These are phyloP conservation scores for Plantago major DNA, from an alignment of 257 asterid species.

Conservation along the genomic window DNA sequence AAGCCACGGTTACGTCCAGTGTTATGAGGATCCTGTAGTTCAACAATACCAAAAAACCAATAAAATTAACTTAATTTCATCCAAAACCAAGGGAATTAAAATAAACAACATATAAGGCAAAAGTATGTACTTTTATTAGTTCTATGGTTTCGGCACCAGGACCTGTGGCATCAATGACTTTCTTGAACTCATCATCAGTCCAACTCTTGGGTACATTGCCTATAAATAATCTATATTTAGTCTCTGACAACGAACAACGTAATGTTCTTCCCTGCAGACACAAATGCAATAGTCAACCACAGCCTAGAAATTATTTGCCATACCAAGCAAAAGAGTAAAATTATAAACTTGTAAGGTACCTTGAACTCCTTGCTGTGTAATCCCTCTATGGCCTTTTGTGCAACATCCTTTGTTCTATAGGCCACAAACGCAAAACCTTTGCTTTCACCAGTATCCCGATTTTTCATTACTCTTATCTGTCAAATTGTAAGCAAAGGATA, in stretches of 20 bases:
- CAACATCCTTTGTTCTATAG: slow-evolving; percentile 68
- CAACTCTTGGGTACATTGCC: slow-evolving; percentile 88
- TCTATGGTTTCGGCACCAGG: slow-evolving; percentile 91
- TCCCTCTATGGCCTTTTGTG: slow-evolving; percentile 83
- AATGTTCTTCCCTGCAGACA: slow-evolving; percentile 74
- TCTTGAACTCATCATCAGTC: slow-evolving; percentile 72
- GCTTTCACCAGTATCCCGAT: slow-evolving; percentile 93
- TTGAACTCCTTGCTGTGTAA: slow-evolving; percentile 78
- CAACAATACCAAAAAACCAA: slow-evolving; percentile 17
- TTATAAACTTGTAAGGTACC: slow-evolving; percentile 36
- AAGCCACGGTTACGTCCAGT: slow-evolving; percentile 88
- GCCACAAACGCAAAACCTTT: slow-evolving; percentile 98
- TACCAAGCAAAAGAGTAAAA: slow-evolving; percentile 9
- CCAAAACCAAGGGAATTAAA: slow-evolving; percentile 3
- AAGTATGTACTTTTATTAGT: slow-evolving; percentile 68
- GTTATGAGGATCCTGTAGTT: slow-evolving; percentile 79
- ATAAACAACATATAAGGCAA: slow-evolving; percentile 11
- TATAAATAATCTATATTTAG: slow-evolving; percentile 80
- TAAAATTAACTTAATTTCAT: slow-evolving; percentile 15
- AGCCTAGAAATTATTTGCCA: slow-evolving; percentile 7
- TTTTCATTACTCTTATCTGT: slow-evolving; percentile 86
- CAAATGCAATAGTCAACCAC: slow-evolving; percentile 19
- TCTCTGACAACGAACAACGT: slow-evolving; percentile 84
- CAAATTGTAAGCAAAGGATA: slow-evolving; percentile 27
- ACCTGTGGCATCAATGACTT: slow-evolving; percentile 68